These are phyloP conservation scores for Phoma sp. DNA, from an alignment of 2,329 filamentous ascomycete genomes.

Conservation along the genomic window DNA sequence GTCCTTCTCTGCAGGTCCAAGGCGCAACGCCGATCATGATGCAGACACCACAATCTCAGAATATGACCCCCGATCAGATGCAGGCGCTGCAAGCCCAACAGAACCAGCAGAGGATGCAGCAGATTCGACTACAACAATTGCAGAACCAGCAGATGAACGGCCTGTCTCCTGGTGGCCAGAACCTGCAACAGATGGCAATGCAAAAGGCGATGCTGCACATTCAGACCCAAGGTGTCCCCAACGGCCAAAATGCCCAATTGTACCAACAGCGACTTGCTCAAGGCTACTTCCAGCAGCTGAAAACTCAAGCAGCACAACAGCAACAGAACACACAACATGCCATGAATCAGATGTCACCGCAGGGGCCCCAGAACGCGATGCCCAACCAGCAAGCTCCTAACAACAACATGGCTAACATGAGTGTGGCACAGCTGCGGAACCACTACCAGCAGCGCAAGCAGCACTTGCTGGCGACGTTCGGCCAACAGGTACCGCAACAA, in stretches of 20 bases:
- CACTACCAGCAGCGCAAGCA: slow-evolving; percentile 37
- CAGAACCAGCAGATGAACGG: slow-evolving; percentile 18
- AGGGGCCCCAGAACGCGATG: slow-evolving; percentile 32
- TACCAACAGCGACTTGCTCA: slow-evolving; percentile 40
- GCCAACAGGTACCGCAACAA: slow-evolving; percentile 35
- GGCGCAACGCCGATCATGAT: slow-evolving; percentile 49
- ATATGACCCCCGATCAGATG: slow-evolving; percentile 47
- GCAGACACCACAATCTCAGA: slow-evolving; percentile 41
- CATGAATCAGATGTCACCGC: slow-evolving; percentile 43
- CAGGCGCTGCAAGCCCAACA: slow-evolving; percentile 37
- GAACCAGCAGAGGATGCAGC: slow-evolving; percentile 36
- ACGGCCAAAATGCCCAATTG: slow-evolving; percentile 33
- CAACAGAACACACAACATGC: slow-evolving; percentile 35
- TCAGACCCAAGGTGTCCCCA: slow-evolving; percentile 42
- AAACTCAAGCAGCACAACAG: slow-evolving; percentile 31
- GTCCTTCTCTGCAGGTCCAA: slow-evolving; percentile 44
- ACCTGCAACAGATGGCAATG: slow-evolving; percentile 41
- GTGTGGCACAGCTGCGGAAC: slow-evolving; percentile 32
- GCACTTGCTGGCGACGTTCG: slow-evolving; percentile 34
- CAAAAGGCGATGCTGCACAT: slow-evolving; percentile 43
- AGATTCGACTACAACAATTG: slow-evolving; percentile 15
- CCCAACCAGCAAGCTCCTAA: slow-evolving; percentile 30
- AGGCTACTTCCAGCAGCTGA: slow-evolving; percentile 31
- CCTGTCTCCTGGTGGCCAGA: slow-evolving; percentile 29
- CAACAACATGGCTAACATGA: slow-evolving; percentile 37